These are phyloP conservation scores for Gracilaria vermiculophylla DNA, from an alignment of 23 red algal species.

Conservation along the genomic window DNA sequence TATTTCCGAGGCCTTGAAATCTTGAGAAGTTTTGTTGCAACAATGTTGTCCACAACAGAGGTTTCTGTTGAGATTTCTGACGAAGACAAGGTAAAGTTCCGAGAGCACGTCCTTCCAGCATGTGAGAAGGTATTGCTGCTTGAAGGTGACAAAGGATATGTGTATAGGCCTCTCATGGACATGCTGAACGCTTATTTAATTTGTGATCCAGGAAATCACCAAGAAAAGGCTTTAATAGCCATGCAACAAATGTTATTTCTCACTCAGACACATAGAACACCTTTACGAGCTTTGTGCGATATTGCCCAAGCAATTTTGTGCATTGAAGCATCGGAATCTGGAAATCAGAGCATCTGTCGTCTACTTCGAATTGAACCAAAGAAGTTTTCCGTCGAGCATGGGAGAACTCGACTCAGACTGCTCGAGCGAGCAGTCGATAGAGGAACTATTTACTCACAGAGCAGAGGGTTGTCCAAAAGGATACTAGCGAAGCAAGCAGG, in stretches of 20 bases:
- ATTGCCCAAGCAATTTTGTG: slow-evolving; percentile 13
- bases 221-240: not conserved
- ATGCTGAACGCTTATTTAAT: not conserved
- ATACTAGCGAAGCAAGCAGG: not conserved
- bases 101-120: not conserved
- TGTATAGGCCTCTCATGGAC: slow-evolving; percentile 9
- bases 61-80: not conserved
- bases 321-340: not conserved
- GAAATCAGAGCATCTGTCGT: slow-evolving; percentile 8
- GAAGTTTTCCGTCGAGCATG: not conserved
- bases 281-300: not conserved
- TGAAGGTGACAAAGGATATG: not conserved
- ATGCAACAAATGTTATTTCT: slow-evolving; percentile 13
- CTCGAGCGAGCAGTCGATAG: not conserved
- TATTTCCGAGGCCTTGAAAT: slow-evolving; percentile 5
- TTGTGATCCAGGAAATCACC: not conserved
- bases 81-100: not conserved
- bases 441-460: not conserved
- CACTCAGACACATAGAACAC: not conserved
- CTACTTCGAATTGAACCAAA: not conserved
- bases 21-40: not conserved
- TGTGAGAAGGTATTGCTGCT: not conserved
- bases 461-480: not conserved
- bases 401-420: not conserved
- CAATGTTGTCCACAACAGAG: not conserved